Base-by-base conservation (phyloP, 2,329 filamentous ascomycete species). In the Triangularia verruculosa region DNA sequence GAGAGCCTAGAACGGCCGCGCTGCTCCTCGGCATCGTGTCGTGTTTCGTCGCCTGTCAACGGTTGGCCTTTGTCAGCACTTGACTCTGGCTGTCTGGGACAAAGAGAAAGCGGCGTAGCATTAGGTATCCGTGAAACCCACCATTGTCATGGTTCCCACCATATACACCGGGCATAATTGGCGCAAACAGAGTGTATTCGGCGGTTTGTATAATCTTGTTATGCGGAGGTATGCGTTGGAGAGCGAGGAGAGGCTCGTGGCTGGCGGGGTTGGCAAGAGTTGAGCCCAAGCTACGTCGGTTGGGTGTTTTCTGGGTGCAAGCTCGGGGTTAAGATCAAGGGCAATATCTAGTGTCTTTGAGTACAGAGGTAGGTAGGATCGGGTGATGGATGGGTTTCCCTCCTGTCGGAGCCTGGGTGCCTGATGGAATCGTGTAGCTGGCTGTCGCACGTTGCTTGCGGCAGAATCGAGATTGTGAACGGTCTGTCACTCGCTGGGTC, bases 91-190 rank as follows among this genome's bases (percentile, higher is more conserved):
- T 54, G 28, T 43, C 7, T 27, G 1, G n/a, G 25, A n/a, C 34
- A 59, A 30, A 60, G 32, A 28, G 32, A n/a, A n/a, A 27, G 13
- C 39, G 30, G 28, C n/a, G 32, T 43, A 47, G 39, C 39, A 47
- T 47, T 47, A 47, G 39, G 39, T 47, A 47, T 47, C 39, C 39
- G 39, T 20, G 39, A 22, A 70, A 70, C 72, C 61, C 73, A 80
- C 79, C 79, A 75, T 76, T 74, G 74, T 80, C 77, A 72, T 73
- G 73, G 66, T 74, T 72, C 72, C 74, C 74, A 71, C 74, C 77
- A 77, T 79, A 72, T 72, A 74, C 76, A 70, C 76, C 75, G 73
- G 77, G 77, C 79, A 81, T 81, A 76, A 72, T 80, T 79, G 74
- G 62, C 61, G 64, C 55, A 63, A 65, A 59, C 39, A 67, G 66